Base-by-base conservation (phyloP, 441 rosid species). In the Gossypium laxum region DNA sequence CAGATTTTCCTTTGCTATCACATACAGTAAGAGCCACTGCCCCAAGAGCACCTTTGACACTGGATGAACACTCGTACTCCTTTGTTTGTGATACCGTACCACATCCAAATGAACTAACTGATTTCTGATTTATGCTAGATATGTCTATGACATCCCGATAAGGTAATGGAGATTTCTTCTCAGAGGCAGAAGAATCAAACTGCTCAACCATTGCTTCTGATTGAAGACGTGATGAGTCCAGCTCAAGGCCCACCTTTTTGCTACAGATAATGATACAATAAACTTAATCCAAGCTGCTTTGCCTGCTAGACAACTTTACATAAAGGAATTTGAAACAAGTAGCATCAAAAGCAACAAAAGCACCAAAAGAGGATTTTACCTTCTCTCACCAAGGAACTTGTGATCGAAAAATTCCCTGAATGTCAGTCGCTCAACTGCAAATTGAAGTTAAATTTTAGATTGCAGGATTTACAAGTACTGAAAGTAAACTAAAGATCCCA, bases 401-500 rank as follows among this genome's bases (percentile, higher is more conserved):
- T 91, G 95, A 84, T 54, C 77, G 81, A 89, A 91, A 85, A 91
- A 89, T 78, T 91, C 97, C 64, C 75, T 74, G 80, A 91, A 91
- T 62, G 86, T 77, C 59, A 89, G 69, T 12, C 97, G 84, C 80
- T 88, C 87, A 82, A 81, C 95, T 91, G 86, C 78, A 81, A 78
- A 54, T 7, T 5, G 7, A 79, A 72, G 69, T 48, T 77, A 45
- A 50, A 28, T 55, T 50, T 72, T 50, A 74, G 12, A 63, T 4
- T n/a, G 8, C 19, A 30, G 17, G 30, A 55, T 32, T 3, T 2
- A 61, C 22, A 45, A 68, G 24, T 17, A n/a, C 11, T 45, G 52
- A 58, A 24, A 22, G 17, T 50, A 57, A 74, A 60, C 54, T 59
- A 4, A 28, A 8, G n/a, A 43, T 48, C 24, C 28, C 47, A 58